These are phyloP conservation scores for Lentinula sp. DNA, from an alignment of 768 basidiomycete genomes.

Conservation along the genomic window DNA sequence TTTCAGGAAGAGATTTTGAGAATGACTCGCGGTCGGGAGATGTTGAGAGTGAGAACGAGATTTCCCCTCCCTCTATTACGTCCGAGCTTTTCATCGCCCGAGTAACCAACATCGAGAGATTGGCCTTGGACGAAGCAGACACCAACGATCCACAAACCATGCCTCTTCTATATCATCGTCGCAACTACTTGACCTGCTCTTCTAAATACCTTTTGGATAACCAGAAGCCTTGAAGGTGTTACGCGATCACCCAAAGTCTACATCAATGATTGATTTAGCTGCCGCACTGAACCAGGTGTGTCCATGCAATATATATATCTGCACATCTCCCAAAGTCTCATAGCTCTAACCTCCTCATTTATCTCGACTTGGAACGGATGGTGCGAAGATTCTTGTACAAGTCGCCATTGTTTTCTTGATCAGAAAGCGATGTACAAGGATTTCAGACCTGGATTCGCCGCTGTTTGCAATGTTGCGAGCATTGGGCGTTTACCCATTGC, in stretches of 20 bases:
- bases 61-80: slow-evolving; percentile 16
- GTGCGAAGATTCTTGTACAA: too few species aligned
- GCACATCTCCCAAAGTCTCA: too few species aligned
- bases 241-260: neutral
- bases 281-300: neutral
- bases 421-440: too few species aligned
- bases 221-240: neutral
- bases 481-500: too few species aligned
- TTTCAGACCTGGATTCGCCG: too few species aligned
- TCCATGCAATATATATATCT: neutral
- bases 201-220: neutral
- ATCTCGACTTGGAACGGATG: too few species aligned
- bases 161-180: slow-evolving; percentile 6
- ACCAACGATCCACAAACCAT: neutral
- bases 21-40: slow-evolving; percentile 4
- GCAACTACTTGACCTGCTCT: slow-evolving; percentile 2
- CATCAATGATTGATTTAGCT: neutral
- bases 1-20: slow-evolving; percentile 20
- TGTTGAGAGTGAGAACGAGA: neutral
- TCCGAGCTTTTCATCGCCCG: slow-evolving; percentile 80
- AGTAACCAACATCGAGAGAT: slow-evolving; percentile 50
- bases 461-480: too few species aligned
- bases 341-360: too few species aligned
- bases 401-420: too few species aligned
- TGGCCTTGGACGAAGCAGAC: neutral